Conservation (phyloP, 1,284 basidiomycete species). For the Cutaneotrichosporon daszewskae region DNA sequence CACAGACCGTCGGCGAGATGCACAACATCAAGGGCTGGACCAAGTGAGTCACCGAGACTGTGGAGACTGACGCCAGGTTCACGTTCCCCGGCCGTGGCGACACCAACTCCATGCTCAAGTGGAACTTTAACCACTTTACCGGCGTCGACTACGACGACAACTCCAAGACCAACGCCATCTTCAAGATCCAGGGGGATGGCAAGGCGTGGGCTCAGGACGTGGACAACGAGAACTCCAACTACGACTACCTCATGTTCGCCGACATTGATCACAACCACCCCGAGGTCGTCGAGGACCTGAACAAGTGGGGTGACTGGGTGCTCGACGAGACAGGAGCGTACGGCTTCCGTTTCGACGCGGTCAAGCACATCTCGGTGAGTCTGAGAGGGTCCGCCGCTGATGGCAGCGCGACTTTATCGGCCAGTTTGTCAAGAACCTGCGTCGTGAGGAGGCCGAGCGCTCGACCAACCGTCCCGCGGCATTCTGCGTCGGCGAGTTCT, state of each 20-base stretch:
- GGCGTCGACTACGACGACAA: conserved; percentile 83
- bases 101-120: conserved; percentile 56
- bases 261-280: conserved; percentile 73
- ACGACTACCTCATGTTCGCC: conserved; percentile 49
- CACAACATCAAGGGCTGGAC: conserved; percentile 83
- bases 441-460: conserved; percentile 39
- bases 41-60: conserved; percentile 27
- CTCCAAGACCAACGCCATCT: conserved; percentile 61
- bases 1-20: conserved; percentile 55
- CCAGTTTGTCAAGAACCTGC: conserved; percentile 54
- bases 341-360: conserved; percentile 82
- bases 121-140: conserved; percentile 52
- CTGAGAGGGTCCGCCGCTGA: not conserved
- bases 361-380: conserved; percentile 56
- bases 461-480: too few relatives aligned
- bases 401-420: conserved; percentile 49
- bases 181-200: conserved; percentile 53
- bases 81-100: conserved; percentile 70
- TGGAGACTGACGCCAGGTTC: conserved; percentile 53
- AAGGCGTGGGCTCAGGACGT: conserved; percentile 54
- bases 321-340: conserved; percentile 67
- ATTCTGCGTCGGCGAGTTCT: conserved; percentile 55
- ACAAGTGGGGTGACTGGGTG: conserved; percentile 56
- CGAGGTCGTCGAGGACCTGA: conserved; percentile 53
- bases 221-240: conserved; percentile 51